These are phyloP conservation scores for Aspergillus neoniger DNA, from an alignment of 2,329 filamentous ascomycete genomes.

Conservation along the genomic window DNA sequence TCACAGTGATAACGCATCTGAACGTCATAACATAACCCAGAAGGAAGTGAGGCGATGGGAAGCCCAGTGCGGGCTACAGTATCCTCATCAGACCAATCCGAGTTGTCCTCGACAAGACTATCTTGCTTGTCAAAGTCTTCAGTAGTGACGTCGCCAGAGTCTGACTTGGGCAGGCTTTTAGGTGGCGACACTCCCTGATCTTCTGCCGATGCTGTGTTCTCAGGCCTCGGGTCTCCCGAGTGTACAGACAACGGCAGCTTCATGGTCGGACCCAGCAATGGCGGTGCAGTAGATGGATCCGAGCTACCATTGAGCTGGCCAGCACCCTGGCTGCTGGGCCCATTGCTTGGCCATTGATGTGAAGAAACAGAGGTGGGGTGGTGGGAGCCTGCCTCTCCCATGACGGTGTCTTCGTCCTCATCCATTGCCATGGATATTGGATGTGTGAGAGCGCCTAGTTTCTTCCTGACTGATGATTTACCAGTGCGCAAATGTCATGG, in stretches of 20 bases:
- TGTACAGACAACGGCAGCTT: conserved; percentile 23
- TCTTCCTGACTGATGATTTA: conserved; percentile 9
- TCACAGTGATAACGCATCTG: conserved; percentile 96
- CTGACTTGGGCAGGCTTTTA: conserved; percentile 28
- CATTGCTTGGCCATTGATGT: conserved; percentile 17
- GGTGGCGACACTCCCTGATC: conserved; percentile 20
- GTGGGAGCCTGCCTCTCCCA: conserved; percentile 35
- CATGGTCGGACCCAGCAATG: conserved; percentile 24
- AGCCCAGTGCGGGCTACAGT: conserved; percentile 43
- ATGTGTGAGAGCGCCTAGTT: conserved; percentile 10
- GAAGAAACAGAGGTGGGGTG: conserved; percentile 20
- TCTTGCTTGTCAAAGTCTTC: conserved; percentile 31
- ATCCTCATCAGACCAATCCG: conserved; percentile 45
- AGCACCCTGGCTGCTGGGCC: conserved; percentile 18
- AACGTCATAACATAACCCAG: conserved; percentile 84
- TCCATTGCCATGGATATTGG: conserved; percentile 28
- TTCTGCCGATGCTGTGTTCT: conserved; percentile 8
- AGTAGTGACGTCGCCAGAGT: conserved; percentile 25
- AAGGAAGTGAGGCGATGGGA: conserved; percentile 59
- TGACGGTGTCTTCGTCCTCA: conserved; percentile 44
- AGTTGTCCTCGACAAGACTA: conserved; percentile 41
- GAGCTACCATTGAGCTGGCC: conserved; percentile 22
- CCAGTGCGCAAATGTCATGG: conserved; percentile 21
- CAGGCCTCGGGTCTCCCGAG: conserved; percentile 9
- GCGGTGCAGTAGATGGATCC: conserved; percentile 27